These are phyloP conservation scores for Rhodotorula toruloides DNA, from an alignment of 768 basidiomycete genomes.

Conservation along the genomic window DNA sequence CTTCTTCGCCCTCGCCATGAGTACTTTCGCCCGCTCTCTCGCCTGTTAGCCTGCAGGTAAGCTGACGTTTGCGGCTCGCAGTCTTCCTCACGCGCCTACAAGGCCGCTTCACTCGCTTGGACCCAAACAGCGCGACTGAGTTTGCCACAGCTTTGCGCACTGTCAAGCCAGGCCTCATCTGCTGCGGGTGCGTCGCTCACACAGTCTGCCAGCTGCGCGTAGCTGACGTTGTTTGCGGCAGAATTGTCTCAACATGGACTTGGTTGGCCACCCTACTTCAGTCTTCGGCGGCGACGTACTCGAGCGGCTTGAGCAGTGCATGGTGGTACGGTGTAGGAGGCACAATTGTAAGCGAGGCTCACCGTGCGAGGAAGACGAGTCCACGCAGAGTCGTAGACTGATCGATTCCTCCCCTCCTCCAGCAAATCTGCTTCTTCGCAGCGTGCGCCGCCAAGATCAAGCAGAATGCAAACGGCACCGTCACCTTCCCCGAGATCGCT, in stretches of 20 bases:
- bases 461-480: conserved; percentile 68
- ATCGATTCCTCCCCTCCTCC: too few relatives aligned
- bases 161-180: conserved; percentile 85
- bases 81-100: conserved; percentile 70
- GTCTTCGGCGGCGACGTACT: conserved; percentile 77
- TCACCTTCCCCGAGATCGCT: conserved; percentile 86
- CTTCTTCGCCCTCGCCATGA: conserved; percentile 18
- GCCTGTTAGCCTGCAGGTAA: neutral
- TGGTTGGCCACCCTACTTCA: conserved; percentile 53
- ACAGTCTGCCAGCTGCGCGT: neutral
- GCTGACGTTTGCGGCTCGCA: neutral
- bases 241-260: conserved; percentile 53
- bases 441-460: conserved; percentile 87
- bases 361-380: too few relatives aligned
- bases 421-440: conserved; percentile 81
- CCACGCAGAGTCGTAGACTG: too few relatives aligned
- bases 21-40: neutral
- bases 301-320: conserved; percentile 75
- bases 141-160: conserved; percentile 42
- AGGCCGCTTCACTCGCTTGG: conserved; percentile 50
- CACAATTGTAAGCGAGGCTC: too few relatives aligned
- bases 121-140: conserved; percentile 55
- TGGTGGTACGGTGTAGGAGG: conserved; percentile 56
- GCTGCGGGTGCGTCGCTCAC: conserved; percentile 52
- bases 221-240: neutral